Base-by-base conservation (phyloP, 169 alveolate genomes). In the Plasmodium gonderi region DNA sequence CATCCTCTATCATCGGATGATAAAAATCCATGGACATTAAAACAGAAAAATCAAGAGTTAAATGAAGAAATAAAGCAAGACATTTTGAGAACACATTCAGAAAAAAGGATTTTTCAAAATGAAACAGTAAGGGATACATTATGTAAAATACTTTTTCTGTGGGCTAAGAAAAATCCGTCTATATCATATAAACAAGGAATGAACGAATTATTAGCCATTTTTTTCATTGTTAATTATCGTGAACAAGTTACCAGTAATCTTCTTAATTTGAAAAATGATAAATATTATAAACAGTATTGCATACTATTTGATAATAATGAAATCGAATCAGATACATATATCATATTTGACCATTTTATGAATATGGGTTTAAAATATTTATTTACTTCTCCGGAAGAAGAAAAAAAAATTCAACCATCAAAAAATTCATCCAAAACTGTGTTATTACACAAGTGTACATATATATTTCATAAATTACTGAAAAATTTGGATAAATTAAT, bases 311-410 rank as follows among this genome's bases (percentile, higher is more conserved):
- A 79, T 11, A 47, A 38, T 4, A 79, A 94, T n/a, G 95, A 95
- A 60, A 77, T 96, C 0, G 98, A 96, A 42, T 96, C 98, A n/a
- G 98, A 96, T 77, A 94, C 98, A 1, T 96, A 95, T 40, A 95
- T 94, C 9, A 87, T 96, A 81, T 96, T 96, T 89, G 96, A 95
- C 60, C 85, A 95, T 31, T 29, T 96, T 68, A 96, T 96, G 97
- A 51, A 92, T 67, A 95, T 95, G 79, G 98, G 96, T 38, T 17
- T 95, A 49, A 96, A 96, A 75, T 92, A 94, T 49, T 95, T 96
- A 97, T 96, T 92, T 69, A 95, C 96, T 49, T 80, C 93, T 0
- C 42, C 90, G 17, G 97, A 95, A 5, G 95, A 85, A 5, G 95
- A 85, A 33, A 92, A 91, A 49, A 65, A 67, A 38, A 93, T 75